These are phyloP conservation scores for Conoideocrella luteorostrata DNA, from an alignment of 2,329 filamentous ascomycete genomes.

Conservation along the genomic window DNA sequence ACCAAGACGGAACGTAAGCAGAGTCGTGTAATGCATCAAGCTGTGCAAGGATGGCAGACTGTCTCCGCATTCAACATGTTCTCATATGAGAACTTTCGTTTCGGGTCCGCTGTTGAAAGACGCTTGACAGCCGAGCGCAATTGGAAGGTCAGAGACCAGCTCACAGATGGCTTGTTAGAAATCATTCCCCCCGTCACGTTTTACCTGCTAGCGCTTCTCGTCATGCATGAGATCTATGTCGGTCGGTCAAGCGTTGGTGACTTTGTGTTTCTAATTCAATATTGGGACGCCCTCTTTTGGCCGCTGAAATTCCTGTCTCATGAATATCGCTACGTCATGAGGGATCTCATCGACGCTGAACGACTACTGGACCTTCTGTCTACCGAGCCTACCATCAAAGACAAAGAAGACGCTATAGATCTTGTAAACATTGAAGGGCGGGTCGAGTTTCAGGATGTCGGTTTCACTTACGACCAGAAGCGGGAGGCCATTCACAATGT, in stretches of 20 bases:
- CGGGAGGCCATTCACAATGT: too few relatives aligned
- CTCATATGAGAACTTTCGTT: slow-evolving; percentile 21
- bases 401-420: too few relatives aligned
- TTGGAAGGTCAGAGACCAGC: slow-evolving; percentile 18
- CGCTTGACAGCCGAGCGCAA: slow-evolving; percentile 15
- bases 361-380: slow-evolving; percentile 50
- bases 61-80: slow-evolving; percentile 39
- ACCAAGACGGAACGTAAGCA: slow-evolving; percentile 40
- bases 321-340: slow-evolving; percentile 19
- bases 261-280: slow-evolving; percentile 59
- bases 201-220: slow-evolving; percentile 14
- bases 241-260: slow-evolving; percentile 11
- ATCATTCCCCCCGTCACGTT: slow-evolving; percentile 41
- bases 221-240: slow-evolving; percentile 16
- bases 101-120: slow-evolving; percentile 18
- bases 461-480: too few relatives aligned
- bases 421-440: too few relatives aligned
- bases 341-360: slow-evolving; percentile 58
- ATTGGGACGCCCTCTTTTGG: slow-evolving; percentile 47
- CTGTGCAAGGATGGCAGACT: slow-evolving; percentile 53
- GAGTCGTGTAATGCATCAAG: slow-evolving; percentile 49
- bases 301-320: slow-evolving; percentile 28
- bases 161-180: slow-evolving; percentile 20
- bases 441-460: too few relatives aligned
- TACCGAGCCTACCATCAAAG: slow-evolving; percentile 48